Percentiles rank a stretch among this genome's conserved stretches.
phyloP scores from a whole-genome alignment of 192 early-diverging fungal species.

The Coemansia sp. region DNA sequence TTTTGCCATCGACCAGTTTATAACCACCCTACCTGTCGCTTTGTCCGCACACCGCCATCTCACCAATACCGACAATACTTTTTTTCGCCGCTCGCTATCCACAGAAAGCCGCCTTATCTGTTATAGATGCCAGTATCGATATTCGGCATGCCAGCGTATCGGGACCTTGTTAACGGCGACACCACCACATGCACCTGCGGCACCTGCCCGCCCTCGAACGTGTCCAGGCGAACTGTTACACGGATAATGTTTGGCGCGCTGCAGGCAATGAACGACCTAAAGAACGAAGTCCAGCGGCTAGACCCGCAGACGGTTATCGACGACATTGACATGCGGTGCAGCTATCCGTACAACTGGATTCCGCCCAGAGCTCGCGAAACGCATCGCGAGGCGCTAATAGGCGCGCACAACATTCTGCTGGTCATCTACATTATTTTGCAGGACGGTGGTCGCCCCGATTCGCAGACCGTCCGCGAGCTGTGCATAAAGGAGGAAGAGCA shows the following conservation, averaged over 20 bases:
- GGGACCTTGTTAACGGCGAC: background rate
- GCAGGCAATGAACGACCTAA: constrained; percentile 42
- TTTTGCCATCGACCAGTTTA: no score
- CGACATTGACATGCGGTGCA: constrained; percentile 13
- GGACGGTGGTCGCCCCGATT: constrained; percentile 23
- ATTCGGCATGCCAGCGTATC: background rate
- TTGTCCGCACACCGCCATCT: no score
- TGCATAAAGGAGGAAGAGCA: constrained; percentile 22
- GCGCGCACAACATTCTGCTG: constrained; percentile 35
- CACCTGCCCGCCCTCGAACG: constrained; percentile 19
- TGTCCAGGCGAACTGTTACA: constrained; percentile 17
- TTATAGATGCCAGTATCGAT: constrained; percentile 2
- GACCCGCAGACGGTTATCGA: constrained; percentile 11
- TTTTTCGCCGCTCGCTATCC: background rate
- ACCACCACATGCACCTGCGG: constrained; percentile 22
- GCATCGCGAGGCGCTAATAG: constrained; percentile 26
- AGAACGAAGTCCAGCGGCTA: constrained; percentile 13
- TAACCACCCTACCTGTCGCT: no score
- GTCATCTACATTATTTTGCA: constrained; percentile 41
- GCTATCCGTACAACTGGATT: constrained; percentile 45
- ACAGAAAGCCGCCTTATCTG: background rate
- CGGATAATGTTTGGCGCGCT: constrained; percentile 37
- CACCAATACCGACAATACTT: no score
- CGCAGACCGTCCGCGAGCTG: constrained; percentile 12
- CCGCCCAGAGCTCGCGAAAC: constrained; percentile 21